These are phyloP conservation scores for Aspergillus hiratsukae DNA, from an alignment of 2,329 filamentous ascomycete genomes.

Conservation along the genomic window DNA sequence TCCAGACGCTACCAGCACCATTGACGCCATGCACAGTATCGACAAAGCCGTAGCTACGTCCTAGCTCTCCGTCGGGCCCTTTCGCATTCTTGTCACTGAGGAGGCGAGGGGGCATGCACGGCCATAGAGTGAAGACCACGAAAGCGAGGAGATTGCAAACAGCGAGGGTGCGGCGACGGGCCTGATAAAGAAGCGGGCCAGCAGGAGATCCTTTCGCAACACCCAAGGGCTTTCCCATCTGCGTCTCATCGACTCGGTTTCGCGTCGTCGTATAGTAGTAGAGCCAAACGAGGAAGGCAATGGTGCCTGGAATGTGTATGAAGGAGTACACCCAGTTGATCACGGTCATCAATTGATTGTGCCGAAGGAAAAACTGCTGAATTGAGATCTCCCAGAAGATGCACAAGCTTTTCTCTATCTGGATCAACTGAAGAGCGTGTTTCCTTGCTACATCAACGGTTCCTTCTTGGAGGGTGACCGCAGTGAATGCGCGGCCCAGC, in stretches of 20 bases:
- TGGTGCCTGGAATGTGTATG: slow-evolving; percentile 73
- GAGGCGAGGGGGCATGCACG: slow-evolving; percentile 57
- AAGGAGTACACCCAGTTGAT: slow-evolving; percentile 72
- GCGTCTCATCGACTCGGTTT: slow-evolving; percentile 44
- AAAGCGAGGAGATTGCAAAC: slow-evolving; percentile 58
- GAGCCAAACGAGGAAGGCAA: slow-evolving; percentile 62
- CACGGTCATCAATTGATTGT: slow-evolving; percentile 58
- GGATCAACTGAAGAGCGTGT: slow-evolving; percentile 65
- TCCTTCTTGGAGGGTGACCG: slow-evolving; percentile 62
- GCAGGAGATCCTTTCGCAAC: slow-evolving; percentile 39
- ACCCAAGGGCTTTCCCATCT: slow-evolving; percentile 34
- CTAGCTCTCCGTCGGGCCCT: slow-evolving; percentile 53
- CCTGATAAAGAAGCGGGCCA: slow-evolving; percentile 52
- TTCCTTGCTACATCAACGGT: slow-evolving; percentile 65
- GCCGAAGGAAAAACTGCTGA: slow-evolving; percentile 54
- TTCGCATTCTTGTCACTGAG: slow-evolving; percentile 51
- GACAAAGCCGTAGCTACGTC: slow-evolving; percentile 57
- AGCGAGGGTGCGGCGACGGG: slow-evolving; percentile 53
- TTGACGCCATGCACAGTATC: slow-evolving; percentile 55
- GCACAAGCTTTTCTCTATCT: slow-evolving; percentile 59
- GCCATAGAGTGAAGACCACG: slow-evolving; percentile 56
- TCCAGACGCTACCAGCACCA: slow-evolving; percentile 66
- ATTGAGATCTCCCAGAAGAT: slow-evolving; percentile 63
- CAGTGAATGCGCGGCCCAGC: slow-evolving; percentile 66
- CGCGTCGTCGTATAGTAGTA: slow-evolving; percentile 67